A percentile compares a stretch with the other conserved stretches of the same genome.
phyloP scores from a whole-genome alignment of 1,284 basidiomycete genomes.

The Sporisorium scitamineum region DNA sequence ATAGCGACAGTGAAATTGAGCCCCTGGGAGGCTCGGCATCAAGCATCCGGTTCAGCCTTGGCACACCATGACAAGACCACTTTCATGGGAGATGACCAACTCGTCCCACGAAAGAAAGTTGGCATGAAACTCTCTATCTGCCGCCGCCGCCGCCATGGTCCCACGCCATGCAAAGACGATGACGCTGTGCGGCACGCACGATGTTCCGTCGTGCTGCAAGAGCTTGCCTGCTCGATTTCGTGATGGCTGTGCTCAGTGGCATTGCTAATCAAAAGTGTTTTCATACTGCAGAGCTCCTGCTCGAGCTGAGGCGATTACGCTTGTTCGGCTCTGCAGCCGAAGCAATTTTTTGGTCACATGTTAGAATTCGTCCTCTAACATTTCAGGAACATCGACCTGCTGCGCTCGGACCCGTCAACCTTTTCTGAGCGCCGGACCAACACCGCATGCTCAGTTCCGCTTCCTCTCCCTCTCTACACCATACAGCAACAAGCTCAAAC shows the following conservation, averaged over 20 bases:
- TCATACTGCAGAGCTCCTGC: too few relatives aligned
- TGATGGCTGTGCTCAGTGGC: too few relatives aligned
- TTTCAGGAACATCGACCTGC: not conserved
- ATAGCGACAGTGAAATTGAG: too few relatives aligned
- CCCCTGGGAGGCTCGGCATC: not conserved
- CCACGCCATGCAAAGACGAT: not conserved
- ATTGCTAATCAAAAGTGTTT: too few relatives aligned
- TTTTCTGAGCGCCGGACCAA: not conserved
- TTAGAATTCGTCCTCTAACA: not conserved
- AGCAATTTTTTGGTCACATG: not conserved
- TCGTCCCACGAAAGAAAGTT: too few relatives aligned
- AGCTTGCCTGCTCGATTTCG: too few relatives aligned
- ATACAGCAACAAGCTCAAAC: not conserved
- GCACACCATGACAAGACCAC: not conserved
- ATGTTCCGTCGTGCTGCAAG: too few relatives aligned
- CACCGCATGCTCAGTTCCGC: not conserved
- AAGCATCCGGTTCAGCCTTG: not conserved
- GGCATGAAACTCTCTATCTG: not conserved
- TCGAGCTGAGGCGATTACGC: too few relatives aligned
- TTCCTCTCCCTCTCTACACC: not conserved
- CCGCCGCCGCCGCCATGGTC: not conserved
- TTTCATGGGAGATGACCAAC: not conserved
- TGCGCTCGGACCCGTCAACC: constrained; percentile 6
- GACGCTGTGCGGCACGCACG: too few relatives aligned
- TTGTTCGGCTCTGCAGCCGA: too few relatives aligned